Base-by-base conservation (phyloP, 306 rosid species). In the Rosa multiflora region DNA sequence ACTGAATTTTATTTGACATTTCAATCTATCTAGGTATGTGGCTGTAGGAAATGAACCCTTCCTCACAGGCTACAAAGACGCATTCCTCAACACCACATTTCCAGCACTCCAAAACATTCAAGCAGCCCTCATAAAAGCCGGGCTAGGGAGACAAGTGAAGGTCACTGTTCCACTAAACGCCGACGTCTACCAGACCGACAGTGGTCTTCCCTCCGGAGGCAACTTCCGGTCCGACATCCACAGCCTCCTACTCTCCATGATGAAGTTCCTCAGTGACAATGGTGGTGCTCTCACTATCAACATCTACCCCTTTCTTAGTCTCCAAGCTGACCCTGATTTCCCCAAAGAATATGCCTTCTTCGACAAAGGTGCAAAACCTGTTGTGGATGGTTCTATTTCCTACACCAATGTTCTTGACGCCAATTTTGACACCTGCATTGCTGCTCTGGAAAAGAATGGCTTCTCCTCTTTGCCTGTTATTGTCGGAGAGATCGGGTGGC, bases 1-100 rank as follows among this genome's bases (percentile, higher is more conserved):
- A 51, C 56, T 15, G 10, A 13, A 63, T 12, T 29, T 4, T 63
- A 32, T 15, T 63, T 59, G 15, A 46, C 79, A 46, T 6, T 10
- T 72, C 14, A 43, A 29, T 72, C 21, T 44, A 11, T 48, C 39
- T 73, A 91, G 99, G 83, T 77, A 89, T 66, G 92, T 96, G 44
- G 99, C 98, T 0, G 94, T 96, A 21, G 99, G 98, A 0, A 96
- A 96, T 78, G 99, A 96, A 80, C 98, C 98, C 21, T 96, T 96
- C 81, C 89, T 96, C 6, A 80, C 83, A 46, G 62, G 93, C 56
- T 96, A 93, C 88, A 90, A 93, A 51, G 93, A 89, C 52, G 23
- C 67, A 5, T 96, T 89, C 78, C 84, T 81, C 51, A 73, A 83
- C 8, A 72, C 94, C 32, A 90, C 97, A 12, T 86, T 87, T 53